Base-by-base conservation (phyloP, 805 yeast species). In the Metschnikowia amazonensis region DNA sequence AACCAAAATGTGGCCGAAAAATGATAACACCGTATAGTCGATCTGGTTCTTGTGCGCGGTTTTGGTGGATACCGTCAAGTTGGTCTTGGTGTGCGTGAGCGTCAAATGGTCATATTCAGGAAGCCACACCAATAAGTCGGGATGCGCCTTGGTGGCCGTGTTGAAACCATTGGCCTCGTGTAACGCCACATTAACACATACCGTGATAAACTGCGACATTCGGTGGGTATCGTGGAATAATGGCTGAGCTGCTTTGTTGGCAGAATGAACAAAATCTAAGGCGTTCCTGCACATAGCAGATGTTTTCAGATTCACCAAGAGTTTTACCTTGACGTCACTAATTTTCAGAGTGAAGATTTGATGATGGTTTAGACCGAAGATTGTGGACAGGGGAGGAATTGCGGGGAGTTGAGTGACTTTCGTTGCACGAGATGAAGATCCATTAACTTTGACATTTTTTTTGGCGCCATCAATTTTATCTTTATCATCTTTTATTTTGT, bases 261-360 rank as follows among this genome's bases (percentile, higher is more conserved):
- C 58, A 23, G 55, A 54, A 24, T 55, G 48, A 2, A 57, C 56
- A 42, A 66, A 66, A 11, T 46, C 49, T 38, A 66, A 52, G n/a
- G 55, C 61, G 36, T 61, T 58, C 9, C 56, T 48, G 27, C 67
- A 64, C 49, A 58, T 62, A 44, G 65, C 64, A 9, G 66, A 60
- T 25, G 58, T 52, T 10, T 69, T 60, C 46, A 67, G 63, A n/a
- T 64, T 55, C 10, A 61, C 52, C 31, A 69, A 63, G 24, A 67
- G 63, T 46, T 69, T 69, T 36, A 66, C 49, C 48, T 69, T 69
- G 35, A 69, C 70, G 56, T 69, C 74, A n/a, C 60, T 54, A 18
- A 55, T 47, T 23, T 58, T 62, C 35, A 65, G 56, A 25, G 58
- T 59, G 41, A 65, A 55, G 21, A 69, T 65, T 47, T 69, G 73